These are phyloP conservation scores for Leccinum pachyderme DNA, from an alignment of 1,284 basidiomycete genomes.

Conservation along the genomic window DNA sequence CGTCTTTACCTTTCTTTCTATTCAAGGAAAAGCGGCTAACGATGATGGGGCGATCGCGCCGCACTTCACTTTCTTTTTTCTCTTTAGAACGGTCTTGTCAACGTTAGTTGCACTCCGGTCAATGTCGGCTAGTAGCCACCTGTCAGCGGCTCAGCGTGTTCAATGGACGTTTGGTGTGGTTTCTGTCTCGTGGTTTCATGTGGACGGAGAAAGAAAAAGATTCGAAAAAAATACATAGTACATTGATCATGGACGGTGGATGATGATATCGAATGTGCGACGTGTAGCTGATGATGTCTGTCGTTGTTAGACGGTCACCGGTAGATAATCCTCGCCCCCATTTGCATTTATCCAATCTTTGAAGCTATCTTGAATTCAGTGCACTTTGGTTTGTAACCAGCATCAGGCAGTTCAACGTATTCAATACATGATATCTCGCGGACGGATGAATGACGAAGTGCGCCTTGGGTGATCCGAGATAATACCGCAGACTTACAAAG, in stretches of 20 bases:
- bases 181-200: slow-evolving; percentile 5
- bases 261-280: neutral
- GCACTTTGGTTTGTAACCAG: too few relatives aligned
- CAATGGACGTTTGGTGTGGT: too few relatives aligned
- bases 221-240: neutral
- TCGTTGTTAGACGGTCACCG: neutral
- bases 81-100: too few relatives aligned
- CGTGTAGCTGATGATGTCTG: neutral
- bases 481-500: neutral
- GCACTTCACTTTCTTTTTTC: neutral
- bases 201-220: slow-evolving; percentile 1
- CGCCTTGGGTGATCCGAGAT: too few relatives aligned
- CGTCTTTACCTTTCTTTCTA: neutral
- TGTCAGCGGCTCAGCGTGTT: too few relatives aligned
- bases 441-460: too few relatives aligned
- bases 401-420: too few relatives aligned
- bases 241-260: neutral
- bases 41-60: too few relatives aligned
- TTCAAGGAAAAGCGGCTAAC: neutral
- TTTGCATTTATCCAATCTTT: too few relatives aligned
- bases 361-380: too few relatives aligned
- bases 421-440: too few relatives aligned
- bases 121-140: neutral
- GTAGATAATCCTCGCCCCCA: too few relatives aligned
- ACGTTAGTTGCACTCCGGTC: slow-evolving; percentile 11